These are phyloP conservation scores for Coemansia sp. DNA, from an alignment of 192 early-diverging fungal species.

Conservation along the genomic window DNA sequence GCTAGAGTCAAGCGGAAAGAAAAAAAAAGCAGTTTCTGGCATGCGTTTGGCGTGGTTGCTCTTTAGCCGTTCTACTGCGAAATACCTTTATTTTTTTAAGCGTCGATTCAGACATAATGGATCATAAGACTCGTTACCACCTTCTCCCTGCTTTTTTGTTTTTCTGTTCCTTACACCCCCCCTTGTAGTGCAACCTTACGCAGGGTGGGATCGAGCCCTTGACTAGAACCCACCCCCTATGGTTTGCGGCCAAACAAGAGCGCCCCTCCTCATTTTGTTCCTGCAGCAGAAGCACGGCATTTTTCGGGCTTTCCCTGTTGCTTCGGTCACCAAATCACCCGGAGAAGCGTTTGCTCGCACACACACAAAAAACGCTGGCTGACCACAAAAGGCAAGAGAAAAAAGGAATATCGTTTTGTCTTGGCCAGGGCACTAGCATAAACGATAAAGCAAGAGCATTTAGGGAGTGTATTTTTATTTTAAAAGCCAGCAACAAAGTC, in stretches of 20 bases:
- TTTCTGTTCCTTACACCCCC: neutral
- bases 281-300: slow-evolving; percentile 9
- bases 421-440: neutral
- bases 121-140: slow-evolving; percentile 6
- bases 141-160: slow-evolving; percentile 1
- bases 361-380: neutral
- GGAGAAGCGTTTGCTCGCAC: slow-evolving; percentile 8
- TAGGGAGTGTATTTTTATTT: neutral
- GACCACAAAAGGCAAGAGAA: neutral
- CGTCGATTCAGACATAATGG: slow-evolving; percentile 1
- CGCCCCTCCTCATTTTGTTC: neutral
- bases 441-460: neutral
- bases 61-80: slow-evolving; percentile 13
- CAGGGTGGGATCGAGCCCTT: slow-evolving; percentile 1
- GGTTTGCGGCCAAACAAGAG: neutral
- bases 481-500: no score
- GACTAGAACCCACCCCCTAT: neutral
- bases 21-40: neutral
- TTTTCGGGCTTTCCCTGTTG: slow-evolving; percentile 33
- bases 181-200: neutral
- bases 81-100: neutral
- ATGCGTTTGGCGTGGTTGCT: neutral
- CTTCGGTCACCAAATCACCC: slow-evolving; percentile 56
- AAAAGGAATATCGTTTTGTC: neutral
- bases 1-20: neutral